A percentile compares a stretch with the other conserved stretches of the same genome.
Conservation (phyloP, 2,329 filamentous ascomycete species). For the Nemania serpens region DNA sequence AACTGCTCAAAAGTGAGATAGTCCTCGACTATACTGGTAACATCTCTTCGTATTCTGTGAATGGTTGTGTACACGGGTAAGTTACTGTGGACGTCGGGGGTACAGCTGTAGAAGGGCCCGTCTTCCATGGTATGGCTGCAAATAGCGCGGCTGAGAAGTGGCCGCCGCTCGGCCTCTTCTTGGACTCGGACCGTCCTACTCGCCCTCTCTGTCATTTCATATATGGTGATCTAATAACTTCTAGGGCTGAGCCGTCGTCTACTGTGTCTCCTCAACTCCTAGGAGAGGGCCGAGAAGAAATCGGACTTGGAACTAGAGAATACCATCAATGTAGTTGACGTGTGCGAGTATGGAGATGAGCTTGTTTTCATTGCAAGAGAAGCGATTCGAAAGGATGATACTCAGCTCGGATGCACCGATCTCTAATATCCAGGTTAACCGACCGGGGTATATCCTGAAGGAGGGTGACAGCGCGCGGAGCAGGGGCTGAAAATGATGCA, state of each 20-base stretch:
- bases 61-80: conserved; percentile 79
- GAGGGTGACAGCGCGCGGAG: not conserved
- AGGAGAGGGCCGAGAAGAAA: too few species aligned
- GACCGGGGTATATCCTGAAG: not conserved
- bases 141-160: conserved; percentile 45
- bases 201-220: conserved; percentile 28
- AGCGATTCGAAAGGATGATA: not conserved
- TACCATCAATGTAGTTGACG: not conserved
- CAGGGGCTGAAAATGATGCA: not conserved
- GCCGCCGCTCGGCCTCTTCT: conserved; percentile 42
- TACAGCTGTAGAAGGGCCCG: conserved; percentile 57
- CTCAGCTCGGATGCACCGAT: not conserved
- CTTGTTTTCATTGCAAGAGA: conserved; percentile 2
- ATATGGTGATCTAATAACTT: conserved; percentile 1
- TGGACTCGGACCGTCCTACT: conserved; percentile 30
- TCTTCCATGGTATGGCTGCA: conserved; percentile 45
- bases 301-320: too few species aligned
- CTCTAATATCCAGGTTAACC: not conserved
- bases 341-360: not conserved
- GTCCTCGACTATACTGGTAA: conserved; percentile 66
- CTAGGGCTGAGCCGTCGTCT: not conserved
- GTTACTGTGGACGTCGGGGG: conserved; percentile 62
- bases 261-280: not conserved
- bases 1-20: conserved; percentile 74
- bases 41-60: conserved; percentile 70